Evolutionary conservation across 2,329 filamentous ascomycete genomes (phyloP).

Genomic region (Diaporthe sp.): DNA sequence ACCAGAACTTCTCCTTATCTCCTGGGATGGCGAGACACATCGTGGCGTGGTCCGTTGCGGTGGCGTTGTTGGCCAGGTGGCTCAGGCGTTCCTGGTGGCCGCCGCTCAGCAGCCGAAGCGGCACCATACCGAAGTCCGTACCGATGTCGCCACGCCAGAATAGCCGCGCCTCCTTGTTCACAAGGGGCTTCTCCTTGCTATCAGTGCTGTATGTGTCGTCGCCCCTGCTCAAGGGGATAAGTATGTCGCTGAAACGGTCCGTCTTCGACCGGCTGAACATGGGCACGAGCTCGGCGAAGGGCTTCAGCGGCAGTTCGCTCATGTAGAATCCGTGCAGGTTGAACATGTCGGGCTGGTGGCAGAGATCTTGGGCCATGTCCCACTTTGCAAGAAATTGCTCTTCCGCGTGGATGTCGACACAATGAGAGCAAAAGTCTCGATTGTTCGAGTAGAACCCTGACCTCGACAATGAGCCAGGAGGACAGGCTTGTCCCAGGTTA

Average conservation of each 20-base stretch:
- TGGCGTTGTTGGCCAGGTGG: constrained; percentile 73
- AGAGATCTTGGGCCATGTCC: constrained; percentile 73
- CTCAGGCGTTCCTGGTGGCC: constrained; percentile 77
- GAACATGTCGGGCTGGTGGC: constrained; percentile 80
- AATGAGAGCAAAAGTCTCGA: constrained; percentile 71
- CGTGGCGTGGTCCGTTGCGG: constrained; percentile 57
- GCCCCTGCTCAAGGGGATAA: constrained; percentile 70
- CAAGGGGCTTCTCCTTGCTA: constrained; percentile 63
- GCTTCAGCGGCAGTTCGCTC: constrained; percentile 69
- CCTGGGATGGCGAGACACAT: constrained; percentile 64
- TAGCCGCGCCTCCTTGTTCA: constrained; percentile 70
- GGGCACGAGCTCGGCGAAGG: constrained; percentile 74
- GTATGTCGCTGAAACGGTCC: constrained; percentile 78
- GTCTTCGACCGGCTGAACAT: constrained; percentile 82
- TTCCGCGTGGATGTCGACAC: constrained; percentile 71
- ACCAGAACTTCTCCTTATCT: constrained; percentile 57
- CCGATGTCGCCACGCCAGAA: constrained; percentile 81
- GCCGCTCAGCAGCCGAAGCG: constrained; percentile 68
- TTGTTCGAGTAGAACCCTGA: constrained; percentile 71
- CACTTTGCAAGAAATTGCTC: constrained; percentile 76
- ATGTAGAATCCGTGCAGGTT: constrained; percentile 80
- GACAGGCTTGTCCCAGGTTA: constrained; percentile 61
- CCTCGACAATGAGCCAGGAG: constrained; percentile 69
- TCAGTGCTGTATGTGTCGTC: constrained; percentile 52
- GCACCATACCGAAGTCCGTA: constrained; percentile 57